Base-by-base conservation (phyloP, 306 rosid species). In the Dryas octopetala region DNA sequence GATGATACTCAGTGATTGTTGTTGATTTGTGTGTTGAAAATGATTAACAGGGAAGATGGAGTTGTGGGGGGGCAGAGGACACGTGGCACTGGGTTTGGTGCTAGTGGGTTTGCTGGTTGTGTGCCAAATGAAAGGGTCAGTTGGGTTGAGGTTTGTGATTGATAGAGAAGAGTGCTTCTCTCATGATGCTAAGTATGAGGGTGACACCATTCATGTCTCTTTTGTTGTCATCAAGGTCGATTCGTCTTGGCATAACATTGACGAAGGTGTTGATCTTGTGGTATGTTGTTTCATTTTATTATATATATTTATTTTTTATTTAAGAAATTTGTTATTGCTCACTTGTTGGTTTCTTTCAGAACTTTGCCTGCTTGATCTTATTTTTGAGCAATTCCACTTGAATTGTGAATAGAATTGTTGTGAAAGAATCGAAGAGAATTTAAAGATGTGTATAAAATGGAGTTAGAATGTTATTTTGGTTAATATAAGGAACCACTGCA, bases 181-280 rank as follows among this genome's bases (percentile, higher is more conserved):
- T 60, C 97, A 92, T 26, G 86, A 88, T 38, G 96, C 87, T 1
- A 76, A 86, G 79, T 92, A 88, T 70, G 93, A 89, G 71, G 99
- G 97, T 45, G 99, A 92, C 76, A 86, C 90, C 62, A 91, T 95
- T 54, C 96, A 90, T 78, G 81, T 83, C 67, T 92, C 99, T 64
- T 95, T 92, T 74, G 99, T 95, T 48, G 97, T 95, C 69, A 88
- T 92, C 74, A 90, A 95, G 82, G 82, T 90, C 62, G 96, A 95
- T 55, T 83, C 99, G 7, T 70, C 85, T 1, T 92, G 97, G 97
- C 94, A 88, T 73, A 84, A 85, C 44, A 74, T 75, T 48, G 74
- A 71, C 7, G 93, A 89, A 45, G 88, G 97, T 63, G 96, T 92
- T 19, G 97, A 95, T 90, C 93, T 92, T 61, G 92, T 92, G 89